Evolutionary conservation across 2,329 filamentous ascomycete genomes (phyloP).

Genomic region (Fusarium phyllophilum): DNA sequence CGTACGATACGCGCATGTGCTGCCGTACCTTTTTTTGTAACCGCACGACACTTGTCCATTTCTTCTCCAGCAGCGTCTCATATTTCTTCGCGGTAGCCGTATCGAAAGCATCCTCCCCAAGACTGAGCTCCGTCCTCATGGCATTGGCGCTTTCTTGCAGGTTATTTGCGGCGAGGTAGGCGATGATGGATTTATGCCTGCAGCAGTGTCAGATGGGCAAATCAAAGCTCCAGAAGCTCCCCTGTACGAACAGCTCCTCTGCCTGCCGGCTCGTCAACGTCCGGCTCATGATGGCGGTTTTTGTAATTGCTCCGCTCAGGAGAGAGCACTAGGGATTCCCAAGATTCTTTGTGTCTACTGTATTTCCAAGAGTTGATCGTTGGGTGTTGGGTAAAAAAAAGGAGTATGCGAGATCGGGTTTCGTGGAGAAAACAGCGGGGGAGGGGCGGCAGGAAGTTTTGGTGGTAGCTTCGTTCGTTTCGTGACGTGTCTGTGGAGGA

Average conservation of each 20-base stretch:
- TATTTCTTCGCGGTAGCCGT: slow-evolving; percentile 90
- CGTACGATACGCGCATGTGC: not conserved
- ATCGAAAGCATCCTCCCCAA: slow-evolving; percentile 78
- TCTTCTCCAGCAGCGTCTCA: slow-evolving; percentile 93
- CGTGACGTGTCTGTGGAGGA: slow-evolving; percentile 39
- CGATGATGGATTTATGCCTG: slow-evolving; percentile 93
- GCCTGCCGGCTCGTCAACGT: slow-evolving; percentile 67
- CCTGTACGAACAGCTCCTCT: slow-evolving; percentile 80
- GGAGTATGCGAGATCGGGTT: slow-evolving; percentile 20
- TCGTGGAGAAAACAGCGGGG: slow-evolving; percentile 37
- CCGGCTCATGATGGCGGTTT: slow-evolving; percentile 35
- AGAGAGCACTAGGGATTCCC: slow-evolving; percentile 8
- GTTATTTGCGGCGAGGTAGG: slow-evolving; percentile 81
- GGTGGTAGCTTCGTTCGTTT: slow-evolving; percentile 37
- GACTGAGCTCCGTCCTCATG: slow-evolving; percentile 75
- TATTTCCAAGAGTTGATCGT: not conserved
- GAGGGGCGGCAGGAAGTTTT: slow-evolving; percentile 36
- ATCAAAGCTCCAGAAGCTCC: slow-evolving; percentile 28
- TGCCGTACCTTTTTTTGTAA: slow-evolving; percentile 89
- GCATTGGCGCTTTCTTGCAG: slow-evolving; percentile 70
- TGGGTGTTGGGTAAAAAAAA: not conserved
- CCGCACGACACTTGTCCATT: slow-evolving; percentile 96
- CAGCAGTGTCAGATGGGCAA: slow-evolving; percentile 30
- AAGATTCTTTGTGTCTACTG: not conserved
- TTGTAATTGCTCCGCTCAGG: slow-evolving; percentile 27